A percentile compares a stretch with the other conserved stretches of the same genome.
phyloP scores from a whole-genome alignment of 2,329 filamentous ascomycete genomes.

The Penicillium polonicum region DNA sequence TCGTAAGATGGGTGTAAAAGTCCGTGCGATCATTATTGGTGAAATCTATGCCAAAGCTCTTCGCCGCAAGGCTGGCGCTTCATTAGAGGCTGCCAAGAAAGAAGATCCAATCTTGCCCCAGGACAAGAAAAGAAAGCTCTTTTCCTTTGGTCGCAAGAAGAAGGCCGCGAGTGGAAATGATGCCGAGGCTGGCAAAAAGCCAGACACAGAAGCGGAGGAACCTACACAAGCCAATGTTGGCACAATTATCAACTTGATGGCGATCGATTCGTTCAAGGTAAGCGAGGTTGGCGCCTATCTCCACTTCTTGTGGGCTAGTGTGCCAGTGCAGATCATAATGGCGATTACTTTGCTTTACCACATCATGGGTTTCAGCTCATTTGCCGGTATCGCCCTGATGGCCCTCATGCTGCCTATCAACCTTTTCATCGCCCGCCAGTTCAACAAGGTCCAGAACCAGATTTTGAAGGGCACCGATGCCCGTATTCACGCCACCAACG shows the following conservation, averaged over 20 bases:
- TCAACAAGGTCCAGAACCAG: conserved; percentile 80
- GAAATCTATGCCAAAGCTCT: conserved; percentile 97
- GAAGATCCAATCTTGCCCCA: conserved; percentile 41
- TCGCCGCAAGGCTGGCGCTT: conserved; percentile 80
- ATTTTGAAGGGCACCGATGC: conserved; percentile 94
- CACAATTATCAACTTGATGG: conserved; percentile 99
- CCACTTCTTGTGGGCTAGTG: conserved; percentile 90
- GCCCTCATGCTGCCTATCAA: conserved; percentile 84
- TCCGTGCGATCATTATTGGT: conserved; percentile 92
- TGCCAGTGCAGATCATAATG: conserved; percentile 82
- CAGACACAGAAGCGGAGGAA: conserved; percentile 22
- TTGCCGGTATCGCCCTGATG: conserved; percentile 92
- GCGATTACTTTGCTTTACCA: conserved; percentile 80
- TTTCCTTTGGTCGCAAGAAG: conserved; percentile 62
- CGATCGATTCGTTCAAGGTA: conserved; percentile 98
- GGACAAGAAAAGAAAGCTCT: conserved; percentile 46
- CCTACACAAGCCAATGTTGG: conserved; percentile 83
- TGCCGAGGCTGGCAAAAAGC: conserved; percentile 24
- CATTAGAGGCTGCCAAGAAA: conserved; percentile 71
- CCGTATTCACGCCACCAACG: conserved; percentile 93
- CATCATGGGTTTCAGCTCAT: conserved; percentile 88
- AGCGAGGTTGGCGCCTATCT: conserved; percentile 91
- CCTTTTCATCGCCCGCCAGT: conserved; percentile 80
- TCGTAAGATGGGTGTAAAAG: conserved; percentile 86
- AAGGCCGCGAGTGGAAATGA: conserved; percentile 28